Evolutionary conservation across 257 asterid genomes (phyloP).

Genomic region (Solanum sejunctum): DNA sequence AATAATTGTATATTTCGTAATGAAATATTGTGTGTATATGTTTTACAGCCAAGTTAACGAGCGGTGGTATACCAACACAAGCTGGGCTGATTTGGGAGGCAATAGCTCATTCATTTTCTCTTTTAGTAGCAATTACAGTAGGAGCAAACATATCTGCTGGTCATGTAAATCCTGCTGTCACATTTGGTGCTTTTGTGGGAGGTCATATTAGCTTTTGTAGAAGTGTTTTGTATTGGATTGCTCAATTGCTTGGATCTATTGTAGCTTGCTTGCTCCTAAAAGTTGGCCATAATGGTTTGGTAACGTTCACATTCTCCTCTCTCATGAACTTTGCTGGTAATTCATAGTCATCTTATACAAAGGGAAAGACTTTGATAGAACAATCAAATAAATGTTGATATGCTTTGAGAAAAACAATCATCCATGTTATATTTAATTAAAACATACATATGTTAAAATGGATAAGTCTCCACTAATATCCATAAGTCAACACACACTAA

Average conservation of each 20-base stretch:
- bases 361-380: too few species aligned
- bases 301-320: not conserved
- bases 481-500: too few species aligned
- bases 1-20: not conserved
- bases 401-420: not conserved
- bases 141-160: conserved; percentile 75
- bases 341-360: too few species aligned
- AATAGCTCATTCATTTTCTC: conserved; percentile 62
- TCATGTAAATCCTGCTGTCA: conserved; percentile 3
- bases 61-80: conserved; percentile 40
- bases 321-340: not conserved
- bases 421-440: not conserved
- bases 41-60: conserved; percentile 40
- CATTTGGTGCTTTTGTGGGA: conserved; percentile 49
- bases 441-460: not conserved
- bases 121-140: conserved; percentile 58
- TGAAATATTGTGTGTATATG: too few species aligned
- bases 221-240: conserved; percentile 5
- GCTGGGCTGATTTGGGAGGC: conserved; percentile 52
- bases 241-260: too few species aligned
- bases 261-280: conserved; percentile 42
- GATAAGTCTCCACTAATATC: not conserved
- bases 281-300: conserved; percentile 58
- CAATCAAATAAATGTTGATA: too few species aligned
- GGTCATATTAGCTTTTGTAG: conserved; percentile 49